Evolutionary conservation across 2,329 filamentous ascomycete species (phyloP).

Genomic region (Colletotrichum salicis): DNA sequence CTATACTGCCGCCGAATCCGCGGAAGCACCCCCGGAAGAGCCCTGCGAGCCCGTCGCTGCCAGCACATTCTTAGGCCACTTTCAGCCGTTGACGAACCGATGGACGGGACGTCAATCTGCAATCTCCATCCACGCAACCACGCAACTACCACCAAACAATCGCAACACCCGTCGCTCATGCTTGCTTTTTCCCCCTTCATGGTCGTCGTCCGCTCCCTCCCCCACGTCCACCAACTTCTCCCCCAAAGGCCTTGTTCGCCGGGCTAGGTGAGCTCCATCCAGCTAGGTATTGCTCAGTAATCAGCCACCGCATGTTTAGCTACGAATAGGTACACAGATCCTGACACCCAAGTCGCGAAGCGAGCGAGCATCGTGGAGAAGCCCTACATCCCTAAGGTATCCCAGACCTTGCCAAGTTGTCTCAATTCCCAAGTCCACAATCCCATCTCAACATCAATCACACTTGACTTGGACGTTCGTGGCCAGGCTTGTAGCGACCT

Average conservation of each 20-base stretch:
- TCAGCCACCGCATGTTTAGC: background rate
- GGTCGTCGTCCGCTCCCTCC: background rate
- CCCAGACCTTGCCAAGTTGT: background rate
- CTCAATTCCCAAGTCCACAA: too few species aligned
- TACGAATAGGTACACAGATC: background rate
- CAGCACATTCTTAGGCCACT: background rate
- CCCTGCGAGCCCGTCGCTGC: background rate
- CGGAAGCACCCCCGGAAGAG: background rate
- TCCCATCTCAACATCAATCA: background rate
- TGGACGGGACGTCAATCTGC: background rate
- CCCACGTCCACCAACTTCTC: background rate
- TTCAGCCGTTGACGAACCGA: background rate
- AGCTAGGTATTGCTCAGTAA: too few species aligned
- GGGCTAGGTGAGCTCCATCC: background rate
- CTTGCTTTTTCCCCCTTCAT: background rate
- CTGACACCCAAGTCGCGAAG: background rate
- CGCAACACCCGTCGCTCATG: background rate
- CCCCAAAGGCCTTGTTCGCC: background rate
- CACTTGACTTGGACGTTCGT: background rate
- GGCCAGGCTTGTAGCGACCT: background rate
- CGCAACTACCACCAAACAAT: background rate
- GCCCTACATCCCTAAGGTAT: background rate
- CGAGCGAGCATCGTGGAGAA: background rate
- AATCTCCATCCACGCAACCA: background rate
- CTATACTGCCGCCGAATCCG: background rate